Evolutionary conservation across 148 eudicot species (phyloP).

Genomic region (Heliamphora exappendiculata): DNA sequence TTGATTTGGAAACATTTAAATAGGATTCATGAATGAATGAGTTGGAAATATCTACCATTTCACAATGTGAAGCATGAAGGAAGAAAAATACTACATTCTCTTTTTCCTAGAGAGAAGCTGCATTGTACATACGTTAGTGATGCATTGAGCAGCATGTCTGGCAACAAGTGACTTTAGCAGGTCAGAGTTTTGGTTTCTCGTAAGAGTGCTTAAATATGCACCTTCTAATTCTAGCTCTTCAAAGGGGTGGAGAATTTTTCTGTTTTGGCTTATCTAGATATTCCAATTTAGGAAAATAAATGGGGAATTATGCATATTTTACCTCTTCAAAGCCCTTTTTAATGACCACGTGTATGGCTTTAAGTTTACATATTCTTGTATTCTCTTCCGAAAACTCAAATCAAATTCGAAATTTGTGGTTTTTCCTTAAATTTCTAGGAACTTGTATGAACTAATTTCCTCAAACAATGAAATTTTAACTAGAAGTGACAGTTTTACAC

Average conservation of each 20-base stretch:
- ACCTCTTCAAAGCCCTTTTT: neutral
- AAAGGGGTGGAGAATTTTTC: conserved; percentile 1
- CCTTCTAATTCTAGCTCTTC: neutral
- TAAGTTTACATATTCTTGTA: neutral
- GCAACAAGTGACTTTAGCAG: neutral
- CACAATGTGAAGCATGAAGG: neutral
- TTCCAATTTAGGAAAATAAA: neutral
- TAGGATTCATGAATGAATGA: neutral
- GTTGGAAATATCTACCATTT: neutral
- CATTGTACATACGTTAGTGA: neutral
- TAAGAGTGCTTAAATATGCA: neutral
- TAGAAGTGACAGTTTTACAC: neutral
- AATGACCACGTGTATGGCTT: neutral
- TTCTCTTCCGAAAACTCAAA: neutral
- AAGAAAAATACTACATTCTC: neutral
- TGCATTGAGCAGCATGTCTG: neutral
- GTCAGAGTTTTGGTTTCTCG: neutral
- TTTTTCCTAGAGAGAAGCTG: neutral
- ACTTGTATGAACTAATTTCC: neutral
- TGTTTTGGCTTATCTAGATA: neutral
- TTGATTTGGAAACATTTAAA: neutral
- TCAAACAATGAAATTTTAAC: neutral
- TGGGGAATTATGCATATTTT: neutral
- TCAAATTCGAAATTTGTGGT: neutral
- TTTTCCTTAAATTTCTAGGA: neutral